phyloP scores from a whole-genome alignment of 176 grass and related monocot genomes.

The Oryza australiensis region DNA sequence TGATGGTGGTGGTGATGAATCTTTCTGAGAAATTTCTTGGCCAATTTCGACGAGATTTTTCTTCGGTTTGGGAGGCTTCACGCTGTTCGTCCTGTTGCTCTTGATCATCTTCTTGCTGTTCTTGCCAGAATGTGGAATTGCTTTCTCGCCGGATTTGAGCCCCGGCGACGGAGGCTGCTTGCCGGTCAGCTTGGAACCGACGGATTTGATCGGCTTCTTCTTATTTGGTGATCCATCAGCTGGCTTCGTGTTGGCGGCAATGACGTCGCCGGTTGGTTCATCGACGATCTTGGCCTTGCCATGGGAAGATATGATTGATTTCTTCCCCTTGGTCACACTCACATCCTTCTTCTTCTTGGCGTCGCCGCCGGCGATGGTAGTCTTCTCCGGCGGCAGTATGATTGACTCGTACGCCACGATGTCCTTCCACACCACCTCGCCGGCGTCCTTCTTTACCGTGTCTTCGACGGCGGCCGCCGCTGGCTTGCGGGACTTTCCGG shows the following conservation, averaged over 20 bases:
- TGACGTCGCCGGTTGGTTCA: neutral
- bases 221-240: neutral
- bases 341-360: slow-evolving; percentile 21
- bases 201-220: slow-evolving; percentile 33
- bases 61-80: slow-evolving; percentile 15
- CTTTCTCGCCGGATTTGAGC: neutral
- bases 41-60: slow-evolving; percentile 7
- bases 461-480: neutral
- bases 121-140: neutral
- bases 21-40: neutral
- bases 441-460: neutral
- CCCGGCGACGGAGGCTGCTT: slow-evolving; percentile 1
- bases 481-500: neutral
- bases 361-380: neutral
- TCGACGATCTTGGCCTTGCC: neutral
- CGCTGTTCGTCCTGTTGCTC: neutral
- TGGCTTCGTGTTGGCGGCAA: neutral
- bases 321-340: slow-evolving; percentile 22
- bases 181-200: slow-evolving; percentile 27
- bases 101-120: neutral
- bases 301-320: neutral
- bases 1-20: neutral
- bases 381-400: neutral
- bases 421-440: slow-evolving; percentile 62
- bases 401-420: slow-evolving; percentile 45